Percentiles rank a stretch among this genome's conserved stretches.
Evolutionary conservation across 2,329 filamentous ascomycete genomes (phyloP).

Genomic region (Pseudocercospora fuligena): DNA sequence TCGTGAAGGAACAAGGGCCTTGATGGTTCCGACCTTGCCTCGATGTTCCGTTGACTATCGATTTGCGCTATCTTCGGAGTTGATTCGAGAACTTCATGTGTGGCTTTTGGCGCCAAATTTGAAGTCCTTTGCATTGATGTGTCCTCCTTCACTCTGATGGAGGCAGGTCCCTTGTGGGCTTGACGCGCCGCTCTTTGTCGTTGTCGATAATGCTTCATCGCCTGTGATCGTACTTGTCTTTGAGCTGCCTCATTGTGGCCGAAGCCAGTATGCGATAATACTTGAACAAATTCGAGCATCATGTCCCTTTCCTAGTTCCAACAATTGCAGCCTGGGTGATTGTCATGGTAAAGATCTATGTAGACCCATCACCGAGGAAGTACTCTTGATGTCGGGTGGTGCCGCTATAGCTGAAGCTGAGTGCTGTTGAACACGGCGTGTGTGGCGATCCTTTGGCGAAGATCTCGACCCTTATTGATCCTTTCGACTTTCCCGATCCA

Average conservation of each 20-base stretch:
- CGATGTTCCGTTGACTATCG: too few relatives aligned
- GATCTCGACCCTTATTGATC: not conserved
- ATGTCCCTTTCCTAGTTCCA: not conserved
- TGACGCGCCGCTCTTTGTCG: not conserved
- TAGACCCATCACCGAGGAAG: not conserved
- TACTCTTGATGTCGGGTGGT: too few relatives aligned
- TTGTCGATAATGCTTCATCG: not conserved
- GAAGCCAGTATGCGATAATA: not conserved
- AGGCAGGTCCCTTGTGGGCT: not conserved
- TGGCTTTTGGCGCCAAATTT: too few relatives aligned
- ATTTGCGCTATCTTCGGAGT: too few relatives aligned
- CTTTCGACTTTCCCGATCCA: too few relatives aligned
- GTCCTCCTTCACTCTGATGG: not conserved
- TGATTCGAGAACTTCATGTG: too few relatives aligned
- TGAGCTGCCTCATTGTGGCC: not conserved
- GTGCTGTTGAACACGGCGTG: not conserved
- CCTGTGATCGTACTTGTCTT: not conserved
- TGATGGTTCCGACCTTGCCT: too few relatives aligned
- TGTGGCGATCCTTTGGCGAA: not conserved
- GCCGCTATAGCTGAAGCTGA: not conserved
- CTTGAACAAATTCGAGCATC: not conserved
- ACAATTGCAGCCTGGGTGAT: not conserved
- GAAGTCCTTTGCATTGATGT: not conserved
- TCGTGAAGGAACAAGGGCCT: too few relatives aligned
- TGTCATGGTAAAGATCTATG: not conserved